Evolutionary conservation across 768 basidiomycete genomes (phyloP).

Genomic region (Phylloporus rhodoxanthus): DNA sequence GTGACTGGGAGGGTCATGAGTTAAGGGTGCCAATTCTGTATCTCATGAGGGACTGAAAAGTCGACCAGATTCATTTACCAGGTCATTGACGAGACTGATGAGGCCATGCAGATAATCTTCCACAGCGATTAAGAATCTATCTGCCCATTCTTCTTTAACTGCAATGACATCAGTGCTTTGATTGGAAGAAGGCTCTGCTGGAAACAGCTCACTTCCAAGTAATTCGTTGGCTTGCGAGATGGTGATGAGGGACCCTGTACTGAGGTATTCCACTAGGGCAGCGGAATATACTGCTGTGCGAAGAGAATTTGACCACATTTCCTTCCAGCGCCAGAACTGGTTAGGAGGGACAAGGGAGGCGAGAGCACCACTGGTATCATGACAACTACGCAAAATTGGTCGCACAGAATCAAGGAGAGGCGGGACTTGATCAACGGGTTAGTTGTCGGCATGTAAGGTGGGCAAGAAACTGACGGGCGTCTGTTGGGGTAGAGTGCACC

Average conservation of each 20-base stretch:
- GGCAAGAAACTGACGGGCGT: slow-evolving; percentile 43
- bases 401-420: slow-evolving; percentile 51
- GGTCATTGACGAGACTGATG: slow-evolving; percentile 72
- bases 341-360: slow-evolving; percentile 57
- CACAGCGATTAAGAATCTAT: slow-evolving; percentile 53
- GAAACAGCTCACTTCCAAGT: slow-evolving; percentile 57
- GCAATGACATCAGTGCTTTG: slow-evolving; percentile 4
- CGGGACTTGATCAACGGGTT: slow-evolving; percentile 42
- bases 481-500: slow-evolving; percentile 66
- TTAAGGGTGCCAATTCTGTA: not conserved
- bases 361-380: slow-evolving; percentile 44
- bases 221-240: slow-evolving; percentile 44
- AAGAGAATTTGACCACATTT: slow-evolving; percentile 72
- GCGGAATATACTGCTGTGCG: slow-evolving; percentile 62
- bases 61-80: slow-evolving; percentile 42
- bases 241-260: slow-evolving; percentile 52
- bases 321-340: slow-evolving; percentile 82
- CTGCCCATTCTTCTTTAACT: slow-evolving; percentile 71
- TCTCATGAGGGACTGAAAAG: not conserved
- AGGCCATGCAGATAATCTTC: slow-evolving; percentile 83
- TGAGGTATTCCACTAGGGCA: slow-evolving; percentile 60
- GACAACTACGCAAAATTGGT: slow-evolving; percentile 52
- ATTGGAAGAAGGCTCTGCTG: not conserved
- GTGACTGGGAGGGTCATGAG: slow-evolving; percentile 45
- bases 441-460: slow-evolving; percentile 8